phyloP scores from a whole-genome alignment of 2,329 filamentous ascomycete species.

The Ophiocordyceps robertsii region DNA sequence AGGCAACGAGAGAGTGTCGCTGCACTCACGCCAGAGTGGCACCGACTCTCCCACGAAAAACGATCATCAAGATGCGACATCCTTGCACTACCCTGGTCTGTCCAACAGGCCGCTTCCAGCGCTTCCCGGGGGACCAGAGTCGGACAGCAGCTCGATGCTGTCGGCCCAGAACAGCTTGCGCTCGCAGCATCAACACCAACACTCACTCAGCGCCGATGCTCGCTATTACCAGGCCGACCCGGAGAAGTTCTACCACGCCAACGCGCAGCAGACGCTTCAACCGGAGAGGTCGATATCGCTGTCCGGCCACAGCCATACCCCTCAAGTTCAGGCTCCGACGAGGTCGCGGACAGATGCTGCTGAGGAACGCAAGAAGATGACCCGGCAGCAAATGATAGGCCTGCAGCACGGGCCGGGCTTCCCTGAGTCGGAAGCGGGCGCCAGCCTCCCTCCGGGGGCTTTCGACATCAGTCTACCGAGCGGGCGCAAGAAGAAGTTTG shows the following conservation, averaged over 20 bases:
- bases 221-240: constrained; percentile 26
- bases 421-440: constrained; percentile 43
- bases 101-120: constrained; percentile 50
- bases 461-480: constrained; percentile 78
- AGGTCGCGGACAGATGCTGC: constrained; percentile 92
- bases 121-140: constrained; percentile 44
- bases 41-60: constrained; percentile 56
- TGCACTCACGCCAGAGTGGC: constrained; percentile 41
- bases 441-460: constrained; percentile 38
- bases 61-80: constrained; percentile 59
- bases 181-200: constrained; percentile 33
- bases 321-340: constrained; percentile 66
- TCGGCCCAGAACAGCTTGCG: constrained; percentile 27
- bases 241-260: constrained; percentile 34
- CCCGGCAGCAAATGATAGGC: constrained; percentile 36
- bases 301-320: constrained; percentile 67
- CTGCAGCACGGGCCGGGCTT: constrained; percentile 36
- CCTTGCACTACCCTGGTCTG: constrained; percentile 87
- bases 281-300: constrained; percentile 69
- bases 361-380: constrained; percentile 45
- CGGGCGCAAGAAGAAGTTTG: constrained; percentile 69
- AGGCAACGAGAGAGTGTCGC: constrained; percentile 51
- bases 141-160: constrained; percentile 44
- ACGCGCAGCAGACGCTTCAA: constrained; percentile 23
- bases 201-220: constrained; percentile 35